phyloP scores from a whole-genome alignment of 108 stramenopile genomes.

The Fragilariopsis cylindrus region DNA sequence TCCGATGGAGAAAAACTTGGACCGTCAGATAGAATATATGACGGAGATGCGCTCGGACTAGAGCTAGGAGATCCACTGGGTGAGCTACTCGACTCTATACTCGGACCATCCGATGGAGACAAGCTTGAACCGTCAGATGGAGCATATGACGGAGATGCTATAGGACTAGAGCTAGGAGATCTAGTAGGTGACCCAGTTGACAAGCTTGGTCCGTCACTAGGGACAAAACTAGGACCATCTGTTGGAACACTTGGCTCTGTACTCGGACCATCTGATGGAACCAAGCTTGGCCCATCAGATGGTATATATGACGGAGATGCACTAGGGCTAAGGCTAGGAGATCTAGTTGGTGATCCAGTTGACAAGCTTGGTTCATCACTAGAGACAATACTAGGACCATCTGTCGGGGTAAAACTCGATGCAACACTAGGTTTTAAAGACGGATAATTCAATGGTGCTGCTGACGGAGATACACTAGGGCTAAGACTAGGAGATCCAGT shows the following conservation, averaged over 20 bases:
- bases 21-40: not conserved
- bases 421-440: not conserved
- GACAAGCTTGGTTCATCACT: not conserved
- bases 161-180: too few relatives aligned
- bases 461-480: not conserved
- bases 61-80: not conserved
- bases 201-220: not conserved
- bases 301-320: not conserved
- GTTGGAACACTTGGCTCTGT: not conserved
- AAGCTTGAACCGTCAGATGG: not conserved
- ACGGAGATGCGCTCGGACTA: not conserved
- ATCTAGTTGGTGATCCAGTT: too few relatives aligned
- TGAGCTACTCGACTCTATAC: not conserved
- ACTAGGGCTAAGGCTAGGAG: too few relatives aligned
- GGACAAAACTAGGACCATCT: not conserved
- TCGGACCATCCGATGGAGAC: conserved; percentile 2
- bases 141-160: not conserved
- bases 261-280: not conserved
- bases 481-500: too few relatives aligned
- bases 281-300: not conserved
- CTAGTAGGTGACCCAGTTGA: too few relatives aligned
- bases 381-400: not conserved
- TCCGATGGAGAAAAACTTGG: not conserved
- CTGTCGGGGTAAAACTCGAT: too few relatives aligned
- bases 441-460: not conserved